Conservation (phyloP, 2,329 filamentous ascomycete species). For the Exophiala spinifera region DNA sequence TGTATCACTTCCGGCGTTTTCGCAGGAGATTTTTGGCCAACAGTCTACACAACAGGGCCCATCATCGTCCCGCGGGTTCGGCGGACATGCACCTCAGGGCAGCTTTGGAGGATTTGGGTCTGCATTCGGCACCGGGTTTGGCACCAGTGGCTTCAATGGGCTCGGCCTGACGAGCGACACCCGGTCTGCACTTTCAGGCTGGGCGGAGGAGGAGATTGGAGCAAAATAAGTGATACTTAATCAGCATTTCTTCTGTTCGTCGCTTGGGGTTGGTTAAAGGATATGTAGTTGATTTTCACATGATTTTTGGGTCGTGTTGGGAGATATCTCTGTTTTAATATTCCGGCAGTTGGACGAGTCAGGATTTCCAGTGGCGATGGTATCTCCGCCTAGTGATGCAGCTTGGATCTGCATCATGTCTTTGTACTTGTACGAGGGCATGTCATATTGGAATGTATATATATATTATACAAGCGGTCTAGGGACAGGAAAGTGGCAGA, state of each 20-base stretch:
- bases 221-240: slow-evolving; percentile 44
- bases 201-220: slow-evolving; percentile 63
- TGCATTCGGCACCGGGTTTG: slow-evolving; percentile 55
- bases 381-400: slow-evolving; percentile 12
- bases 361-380: not conserved
- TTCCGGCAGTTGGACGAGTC: slow-evolving; percentile 2
- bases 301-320: slow-evolving; percentile 8
- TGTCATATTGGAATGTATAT: slow-evolving; percentile 15
- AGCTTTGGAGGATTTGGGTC: slow-evolving; percentile 59
- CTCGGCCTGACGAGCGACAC: slow-evolving; percentile 57
- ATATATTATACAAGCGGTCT: slow-evolving; percentile 9
- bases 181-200: slow-evolving; percentile 54
- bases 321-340: slow-evolving; percentile 20
- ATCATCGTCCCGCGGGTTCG: slow-evolving; percentile 29
- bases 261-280: slow-evolving; percentile 4
- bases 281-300: slow-evolving; percentile 13
- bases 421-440: slow-evolving; percentile 14
- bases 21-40: slow-evolving; percentile 55
- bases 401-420: slow-evolving; percentile 18
- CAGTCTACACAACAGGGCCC: slow-evolving; percentile 32
- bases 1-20: slow-evolving; percentile 78
- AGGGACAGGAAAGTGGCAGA: slow-evolving; percentile 1
- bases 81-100: slow-evolving; percentile 38
- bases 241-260: slow-evolving; percentile 9
- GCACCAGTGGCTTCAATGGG: slow-evolving; percentile 54